Evolutionary conservation across 1,284 basidiomycete species (phyloP), one percentile per base, ranked within the genome.

Genomic region (Leucoagaricus sp.): DNA sequence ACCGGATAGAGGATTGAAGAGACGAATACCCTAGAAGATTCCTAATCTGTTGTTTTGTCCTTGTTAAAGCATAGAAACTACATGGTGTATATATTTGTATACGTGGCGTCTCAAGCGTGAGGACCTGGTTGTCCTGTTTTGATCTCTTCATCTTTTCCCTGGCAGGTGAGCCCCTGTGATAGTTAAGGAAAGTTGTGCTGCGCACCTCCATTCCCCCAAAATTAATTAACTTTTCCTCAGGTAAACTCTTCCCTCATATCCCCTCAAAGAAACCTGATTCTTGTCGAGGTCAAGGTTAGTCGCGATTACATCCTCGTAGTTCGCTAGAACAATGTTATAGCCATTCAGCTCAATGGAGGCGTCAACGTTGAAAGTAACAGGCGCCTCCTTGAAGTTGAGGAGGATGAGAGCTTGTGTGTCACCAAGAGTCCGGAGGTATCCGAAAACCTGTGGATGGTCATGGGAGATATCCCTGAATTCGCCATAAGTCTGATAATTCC

Each of bases 361-460:
- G 19, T 38, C 48, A 7, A 68, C 48, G 8, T 54, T 29, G 47
- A 75, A 73, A 7, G 64, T 58, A 3, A 73, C 66, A 8, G 68
- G 65, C 6, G 69, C 60, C 21, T 69, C 63, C 0, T 72, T 71
- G 55, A 87, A 85, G 63, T 86, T 87, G 59, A 87, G 73, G 1
- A 83, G 25, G 6, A 86, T 76, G 21, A 79, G 64, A 0, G 75
- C 75, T n/a, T 62, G 67, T 1, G 60, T 49, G 4, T 62, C 60
- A 0, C 70, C 74, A 7, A 81, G 63, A 2, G 71, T 68, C 34
- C 85, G 79, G n/a, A 75, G 72, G 64, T 81, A 88, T 0, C 81
- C 80, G 59, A 88, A 83, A n/a, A 85, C 74, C 17, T 78, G 63
- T 41, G 81, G 74, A 63, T 86, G 71, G 0, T 69, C 67, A 2